A percentile compares a stretch with the other conserved stretches of the same genome.
These are phyloP conservation scores for Tulasnella sp. DNA, from an alignment of 768 basidiomycete species.

Conservation along the genomic window DNA sequence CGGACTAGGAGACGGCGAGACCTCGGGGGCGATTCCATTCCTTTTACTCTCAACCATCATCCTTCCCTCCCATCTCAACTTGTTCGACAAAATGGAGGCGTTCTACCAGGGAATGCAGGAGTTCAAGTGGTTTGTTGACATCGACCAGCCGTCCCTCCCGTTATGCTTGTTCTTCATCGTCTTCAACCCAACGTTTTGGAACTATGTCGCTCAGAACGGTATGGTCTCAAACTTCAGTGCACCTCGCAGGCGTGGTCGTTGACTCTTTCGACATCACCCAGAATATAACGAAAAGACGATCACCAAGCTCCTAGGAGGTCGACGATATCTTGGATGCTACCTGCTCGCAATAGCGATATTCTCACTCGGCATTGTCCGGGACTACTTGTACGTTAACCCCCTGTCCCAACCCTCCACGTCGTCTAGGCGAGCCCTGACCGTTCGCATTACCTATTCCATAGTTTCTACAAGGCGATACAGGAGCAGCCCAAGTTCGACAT, in stretches of 20 bases:
- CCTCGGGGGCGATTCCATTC: background rate
- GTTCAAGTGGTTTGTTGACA: slow-evolving; percentile 36
- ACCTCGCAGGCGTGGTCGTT: background rate
- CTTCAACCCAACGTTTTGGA: slow-evolving; percentile 96
- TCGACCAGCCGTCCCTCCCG: slow-evolving; percentile 51
- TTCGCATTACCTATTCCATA: too few relatives aligned
- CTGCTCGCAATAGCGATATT: slow-evolving; percentile 79
- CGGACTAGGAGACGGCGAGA: too few relatives aligned
- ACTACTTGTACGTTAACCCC: slow-evolving; percentile 49
- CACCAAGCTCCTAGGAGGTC: slow-evolving; percentile 71
- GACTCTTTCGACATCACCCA: slow-evolving; percentile 21
- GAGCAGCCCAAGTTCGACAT: slow-evolving; percentile 63
- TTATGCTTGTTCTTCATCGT: slow-evolving; percentile 56
- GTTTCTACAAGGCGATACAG: slow-evolving; percentile 52
- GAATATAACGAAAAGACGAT: slow-evolving; percentile 81
- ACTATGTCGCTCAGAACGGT: slow-evolving; percentile 90
- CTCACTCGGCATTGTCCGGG: slow-evolving; percentile 71
- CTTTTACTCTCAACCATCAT: background rate
- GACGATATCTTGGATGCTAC: slow-evolving; percentile 68
- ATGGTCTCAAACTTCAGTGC: slow-evolving; percentile 19
- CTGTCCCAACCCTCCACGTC: too few relatives aligned
- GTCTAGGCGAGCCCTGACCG: too few relatives aligned
- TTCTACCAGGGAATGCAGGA: background rate
- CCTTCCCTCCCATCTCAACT: background rate
- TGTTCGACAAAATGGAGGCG: background rate